A percentile compares a stretch with the other conserved stretches of the same genome.
These are phyloP conservation scores for Yamadazyma atmosphaerica DNA, from an alignment of 1,139 yeast species.

Conservation along the genomic window DNA sequence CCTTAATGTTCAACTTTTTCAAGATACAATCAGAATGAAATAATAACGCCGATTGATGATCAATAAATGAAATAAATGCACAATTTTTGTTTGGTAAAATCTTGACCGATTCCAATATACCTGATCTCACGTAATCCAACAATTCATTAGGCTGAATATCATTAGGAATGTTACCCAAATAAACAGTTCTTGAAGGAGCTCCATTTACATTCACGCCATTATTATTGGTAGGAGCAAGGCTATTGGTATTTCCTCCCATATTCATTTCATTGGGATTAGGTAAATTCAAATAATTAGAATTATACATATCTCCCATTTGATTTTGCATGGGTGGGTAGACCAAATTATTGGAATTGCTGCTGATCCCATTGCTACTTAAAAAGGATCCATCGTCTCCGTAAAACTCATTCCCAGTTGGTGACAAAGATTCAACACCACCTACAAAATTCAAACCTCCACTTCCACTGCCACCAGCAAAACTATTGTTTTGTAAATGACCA, in stretches of 20 bases:
- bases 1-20: constrained; percentile 55
- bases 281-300: not conserved
- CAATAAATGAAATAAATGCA: constrained; percentile 62
- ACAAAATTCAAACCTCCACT: constrained; percentile 8
- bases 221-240: constrained; percentile 7
- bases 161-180: constrained; percentile 85
- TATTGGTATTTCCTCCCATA: constrained; percentile 6
- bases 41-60: constrained; percentile 59
- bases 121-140: constrained; percentile 87
- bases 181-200: constrained; percentile 84
- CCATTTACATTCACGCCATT: constrained; percentile 16
- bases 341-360: constrained; percentile 7
- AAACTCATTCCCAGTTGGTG: constrained; percentile 22
- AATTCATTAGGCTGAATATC: constrained; percentile 79
- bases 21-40: constrained; percentile 64
- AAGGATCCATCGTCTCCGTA: constrained; percentile 26
- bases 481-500: not conserved
- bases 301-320: constrained; percentile 1
- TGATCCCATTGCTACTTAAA: constrained; percentile 15
- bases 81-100: constrained; percentile 57
- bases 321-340: constrained; percentile 7
- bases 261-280: constrained; percentile 3
- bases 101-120: constrained; percentile 77
- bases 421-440: constrained; percentile 15
- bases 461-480: not conserved